Conservation (phyloP, 1,284 basidiomycete genomes). For the Sparassis latifolia region DNA sequence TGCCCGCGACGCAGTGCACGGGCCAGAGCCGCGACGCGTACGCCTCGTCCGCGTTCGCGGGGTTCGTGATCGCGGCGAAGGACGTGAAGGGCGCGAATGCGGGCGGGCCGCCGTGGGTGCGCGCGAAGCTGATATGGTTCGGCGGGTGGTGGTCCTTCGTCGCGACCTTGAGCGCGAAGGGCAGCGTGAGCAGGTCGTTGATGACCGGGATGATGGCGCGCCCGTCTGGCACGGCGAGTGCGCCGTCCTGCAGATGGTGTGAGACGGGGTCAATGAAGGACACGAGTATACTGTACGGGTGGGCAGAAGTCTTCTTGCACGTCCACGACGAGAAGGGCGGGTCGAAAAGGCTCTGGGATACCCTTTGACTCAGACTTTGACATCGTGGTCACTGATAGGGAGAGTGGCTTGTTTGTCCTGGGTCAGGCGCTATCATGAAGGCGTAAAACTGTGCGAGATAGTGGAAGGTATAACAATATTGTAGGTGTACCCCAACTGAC, state of each 20-base stretch:
- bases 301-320: conserved; percentile 65
- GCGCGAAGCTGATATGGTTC: conserved; percentile 59
- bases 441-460: too few species aligned
- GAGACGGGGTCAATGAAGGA: background rate
- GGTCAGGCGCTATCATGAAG: too few species aligned
- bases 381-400: too few species aligned
- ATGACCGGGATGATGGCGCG: conserved; percentile 39
- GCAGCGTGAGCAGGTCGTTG: conserved; percentile 36
- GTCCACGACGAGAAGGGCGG: conserved; percentile 50
- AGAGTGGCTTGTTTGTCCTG: too few species aligned
- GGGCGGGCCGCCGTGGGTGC: conserved; percentile 34
- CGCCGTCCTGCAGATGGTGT: conserved; percentile 30
- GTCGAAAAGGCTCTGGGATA: conserved; percentile 10
- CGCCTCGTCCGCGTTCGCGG: conserved; percentile 25
- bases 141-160: conserved; percentile 50
- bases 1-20: conserved; percentile 47
- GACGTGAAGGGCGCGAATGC: conserved; percentile 32
- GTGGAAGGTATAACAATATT: too few species aligned
- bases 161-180: conserved; percentile 35
- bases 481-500: too few species aligned
- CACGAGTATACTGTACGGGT: conserved; percentile 25
- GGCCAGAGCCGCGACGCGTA: conserved; percentile 52
- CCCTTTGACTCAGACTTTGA: too few species aligned
- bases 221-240: conserved; percentile 45
- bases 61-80: conserved; percentile 29